Conservation (phyloP, 257 asterid species). For the Gentiana dahurica region DNA sequence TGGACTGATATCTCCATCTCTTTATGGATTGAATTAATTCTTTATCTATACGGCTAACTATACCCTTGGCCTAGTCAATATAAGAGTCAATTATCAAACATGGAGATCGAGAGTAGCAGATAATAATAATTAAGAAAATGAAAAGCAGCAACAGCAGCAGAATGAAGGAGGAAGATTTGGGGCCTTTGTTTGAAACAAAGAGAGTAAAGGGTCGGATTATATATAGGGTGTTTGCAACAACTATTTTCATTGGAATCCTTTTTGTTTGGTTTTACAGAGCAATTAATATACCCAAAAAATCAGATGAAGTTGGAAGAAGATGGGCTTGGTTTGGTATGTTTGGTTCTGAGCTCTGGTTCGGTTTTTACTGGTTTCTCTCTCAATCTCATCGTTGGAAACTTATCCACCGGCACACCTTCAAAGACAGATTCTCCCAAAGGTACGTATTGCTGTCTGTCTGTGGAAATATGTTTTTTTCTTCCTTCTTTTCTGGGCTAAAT, state of each 20-base stretch:
- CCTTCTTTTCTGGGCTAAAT: too few relatives aligned
- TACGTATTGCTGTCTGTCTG: neutral
- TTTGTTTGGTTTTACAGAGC: slow-evolving; percentile 15
- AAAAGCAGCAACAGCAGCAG: too few relatives aligned
- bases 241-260: slow-evolving; percentile 10
- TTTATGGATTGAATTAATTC: too few relatives aligned
- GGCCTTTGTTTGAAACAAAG: slow-evolving; percentile 20
- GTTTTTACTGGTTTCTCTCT: slow-evolving; percentile 20
- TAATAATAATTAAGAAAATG: too few relatives aligned
- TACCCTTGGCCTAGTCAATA: too few relatives aligned
- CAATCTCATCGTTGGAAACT: slow-evolving; percentile 17
- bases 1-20: too few relatives aligned
- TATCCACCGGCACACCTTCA: slow-evolving; percentile 22
- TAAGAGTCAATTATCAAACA: too few relatives aligned
- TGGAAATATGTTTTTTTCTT: too few relatives aligned
- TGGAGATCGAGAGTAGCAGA: too few relatives aligned
- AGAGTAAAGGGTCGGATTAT: slow-evolving; percentile 10
- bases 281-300: slow-evolving; percentile 10
- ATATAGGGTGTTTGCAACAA: slow-evolving; percentile 12
- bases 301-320: neutral
- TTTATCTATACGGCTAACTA: too few relatives aligned
- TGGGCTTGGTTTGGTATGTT: slow-evolving; percentile 19
- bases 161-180: too few relatives aligned
- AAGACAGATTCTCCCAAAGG: slow-evolving; percentile 22
- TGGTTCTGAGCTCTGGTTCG: slow-evolving; percentile 19